A percentile compares a stretch with the other conserved stretches of the same genome.
These are phyloP conservation scores for Aureobasidium sp. DNA, from an alignment of 2,329 filamentous ascomycete species.

Conservation along the genomic window DNA sequence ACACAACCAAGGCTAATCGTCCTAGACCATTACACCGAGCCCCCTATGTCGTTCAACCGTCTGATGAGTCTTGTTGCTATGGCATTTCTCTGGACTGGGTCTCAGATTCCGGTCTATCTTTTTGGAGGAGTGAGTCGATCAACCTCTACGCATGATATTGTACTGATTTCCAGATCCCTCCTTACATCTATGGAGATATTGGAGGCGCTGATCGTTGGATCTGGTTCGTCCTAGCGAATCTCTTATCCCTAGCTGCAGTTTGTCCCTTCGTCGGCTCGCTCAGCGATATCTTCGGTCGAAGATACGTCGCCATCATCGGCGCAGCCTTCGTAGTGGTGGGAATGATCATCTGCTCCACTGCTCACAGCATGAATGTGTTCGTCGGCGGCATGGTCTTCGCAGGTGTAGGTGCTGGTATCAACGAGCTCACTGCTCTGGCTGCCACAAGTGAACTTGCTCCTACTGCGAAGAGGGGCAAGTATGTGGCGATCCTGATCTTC, in stretches of 20 bases:
- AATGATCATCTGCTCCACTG: constrained; percentile 52
- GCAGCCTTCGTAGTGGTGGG: constrained; percentile 49
- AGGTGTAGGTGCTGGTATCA: constrained; percentile 59
- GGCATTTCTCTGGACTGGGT: constrained; percentile 55
- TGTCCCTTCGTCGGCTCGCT: constrained; percentile 60
- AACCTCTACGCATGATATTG: background rate
- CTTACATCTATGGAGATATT: constrained; percentile 52
- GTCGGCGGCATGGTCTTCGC: constrained; percentile 57
- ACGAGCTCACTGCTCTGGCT: constrained; percentile 61
- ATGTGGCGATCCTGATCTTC: constrained; percentile 53
- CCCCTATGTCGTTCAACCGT: constrained; percentile 40
- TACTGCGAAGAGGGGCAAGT: constrained; percentile 55
- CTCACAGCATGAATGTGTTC: constrained; percentile 53
- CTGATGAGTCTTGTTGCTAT: constrained; percentile 52
- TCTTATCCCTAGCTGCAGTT: constrained; percentile 50
- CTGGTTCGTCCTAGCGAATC: constrained; percentile 48
- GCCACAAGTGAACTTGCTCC: constrained; percentile 63
- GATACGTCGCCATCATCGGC: constrained; percentile 52
- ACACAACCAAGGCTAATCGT: background rate
- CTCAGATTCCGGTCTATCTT: constrained; percentile 50
- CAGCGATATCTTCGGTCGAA: constrained; percentile 56
- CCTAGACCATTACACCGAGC: constrained; percentile 33
- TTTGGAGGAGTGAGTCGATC: constrained; percentile 29
- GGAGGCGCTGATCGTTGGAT: constrained; percentile 54
- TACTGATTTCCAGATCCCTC: constrained; percentile 36